Evolutionary conservation across 306 rosid species (phyloP).

Genomic region (Vachellia collinsii): DNA sequence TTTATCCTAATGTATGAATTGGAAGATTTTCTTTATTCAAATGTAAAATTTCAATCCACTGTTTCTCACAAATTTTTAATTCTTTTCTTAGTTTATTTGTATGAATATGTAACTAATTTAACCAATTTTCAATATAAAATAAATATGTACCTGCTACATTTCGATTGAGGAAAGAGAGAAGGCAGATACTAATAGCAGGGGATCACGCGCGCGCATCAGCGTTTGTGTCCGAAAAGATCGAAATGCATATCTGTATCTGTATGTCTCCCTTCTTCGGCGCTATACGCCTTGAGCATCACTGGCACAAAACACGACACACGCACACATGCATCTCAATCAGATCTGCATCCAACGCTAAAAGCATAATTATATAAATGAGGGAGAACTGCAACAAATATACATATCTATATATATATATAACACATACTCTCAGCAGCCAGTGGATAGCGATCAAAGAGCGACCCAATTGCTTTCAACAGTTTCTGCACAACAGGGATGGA

Average conservation of each 20-base stretch:
- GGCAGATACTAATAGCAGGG: background rate
- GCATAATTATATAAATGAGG: background rate
- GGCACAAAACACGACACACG: background rate
- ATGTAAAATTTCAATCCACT: no score
- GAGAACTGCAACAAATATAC: background rate
- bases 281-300: constrained; percentile 1
- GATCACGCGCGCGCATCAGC: background rate
- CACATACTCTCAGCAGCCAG: constrained; percentile 47
- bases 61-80: no score
- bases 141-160: no score
- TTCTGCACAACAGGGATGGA: constrained; percentile 39
- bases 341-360: background rate
- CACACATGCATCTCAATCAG: background rate
- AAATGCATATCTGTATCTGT: background rate
- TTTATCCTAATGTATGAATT: no score
- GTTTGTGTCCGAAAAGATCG: background rate
- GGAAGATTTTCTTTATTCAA: no score
- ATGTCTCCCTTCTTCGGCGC: constrained; percentile 3
- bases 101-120: no score
- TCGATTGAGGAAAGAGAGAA: no score
- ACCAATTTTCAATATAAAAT: no score
- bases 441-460: constrained; percentile 55
- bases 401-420: background rate
- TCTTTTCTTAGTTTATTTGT: no score
- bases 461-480: constrained; percentile 41